Conservation (phyloP, 345 rosid genomes). For the Syzygium aqueum region DNA sequence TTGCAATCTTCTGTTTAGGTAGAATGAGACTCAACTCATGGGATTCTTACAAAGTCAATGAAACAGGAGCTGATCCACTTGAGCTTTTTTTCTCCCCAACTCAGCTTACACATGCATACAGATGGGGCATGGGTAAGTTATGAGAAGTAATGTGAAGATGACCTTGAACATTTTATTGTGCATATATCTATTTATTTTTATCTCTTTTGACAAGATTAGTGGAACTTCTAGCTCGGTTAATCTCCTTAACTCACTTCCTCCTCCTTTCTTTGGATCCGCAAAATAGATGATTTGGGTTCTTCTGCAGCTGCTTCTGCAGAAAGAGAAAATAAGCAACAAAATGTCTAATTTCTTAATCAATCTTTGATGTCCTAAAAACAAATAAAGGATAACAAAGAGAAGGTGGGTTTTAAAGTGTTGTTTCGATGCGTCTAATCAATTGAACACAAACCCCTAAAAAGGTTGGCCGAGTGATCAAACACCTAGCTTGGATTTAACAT, state of each 20-base stretch:
- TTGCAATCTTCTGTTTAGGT: not conserved
- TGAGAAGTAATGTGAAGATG: not conserved
- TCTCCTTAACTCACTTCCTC: not conserved
- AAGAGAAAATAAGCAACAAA: not conserved
- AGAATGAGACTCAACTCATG: not conserved
- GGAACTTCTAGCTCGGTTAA: not conserved
- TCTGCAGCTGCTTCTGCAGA: not conserved
- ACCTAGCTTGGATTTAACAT: not conserved
- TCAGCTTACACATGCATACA: not conserved
- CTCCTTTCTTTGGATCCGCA: not conserved
- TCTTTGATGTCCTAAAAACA: not conserved
- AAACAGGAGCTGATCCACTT: not conserved
- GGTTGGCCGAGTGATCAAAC: not conserved
- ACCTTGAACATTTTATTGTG: not conserved
- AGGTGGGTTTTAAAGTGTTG: not conserved
- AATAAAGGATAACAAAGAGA: not conserved
- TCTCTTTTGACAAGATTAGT: not conserved
- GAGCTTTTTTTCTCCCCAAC: not conserved
- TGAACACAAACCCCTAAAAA: not conserved
- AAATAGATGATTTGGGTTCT: not conserved
- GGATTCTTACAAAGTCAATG: not conserved
- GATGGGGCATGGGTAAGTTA: not conserved
- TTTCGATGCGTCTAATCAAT: not conserved
- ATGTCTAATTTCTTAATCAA: not conserved
- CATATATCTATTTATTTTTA: too few species aligned